Evolutionary conservation across 495 filamentous ascomycete species (phyloP), one percentile per base, ranked within the genome.

Genomic region (Amniculicola lignicola): DNA sequence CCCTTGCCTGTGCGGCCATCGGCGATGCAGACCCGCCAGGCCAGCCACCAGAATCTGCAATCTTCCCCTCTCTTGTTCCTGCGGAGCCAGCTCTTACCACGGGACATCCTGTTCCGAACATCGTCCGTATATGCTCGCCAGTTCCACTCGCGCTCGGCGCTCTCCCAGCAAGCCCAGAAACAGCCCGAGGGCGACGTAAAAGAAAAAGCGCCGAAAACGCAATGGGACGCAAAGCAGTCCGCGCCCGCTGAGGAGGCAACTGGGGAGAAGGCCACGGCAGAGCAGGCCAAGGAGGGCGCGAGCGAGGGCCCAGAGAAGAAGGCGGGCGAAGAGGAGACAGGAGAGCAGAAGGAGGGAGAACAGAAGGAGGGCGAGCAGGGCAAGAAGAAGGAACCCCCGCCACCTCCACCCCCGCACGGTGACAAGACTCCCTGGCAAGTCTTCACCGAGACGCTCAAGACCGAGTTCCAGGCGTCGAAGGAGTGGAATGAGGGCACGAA

Each of bases 401-500:
- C 93, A 6, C 86, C 88, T 18, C 94, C 92, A 5, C 92, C 93
- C 18, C 93, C 93, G 5, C 94, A 98, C 64, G 94, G 93, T 55
- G 89, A 95, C 72, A 98, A 98, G 75, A 88, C 92, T 6, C 93
- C 93, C 27, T 96, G 93, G 88, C 89, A 96, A 71, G 93, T 98
- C 33, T 98, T 98, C 77, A 87, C 89, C 55, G 93, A 98, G 63
- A 98, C 93, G 48, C 81, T 98, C 69, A 82, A 88, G 65, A 76
- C 78, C 44, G 93, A 97, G 68, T 93, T 98, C 72, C 91, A 96
- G 67, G 87, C 90, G 23, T 97, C 93, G 15, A 95, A 97, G 69
- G 93, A 98, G 71, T 98, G 94, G 93, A 93, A 97, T 64, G 93
- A 98, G 63, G 95, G 89, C 37, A 98, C 91, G 15, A 96, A 97